Evolutionary conservation across 306 rosid genomes (phyloP).

Genomic region (Dicorynia guianensis): DNA sequence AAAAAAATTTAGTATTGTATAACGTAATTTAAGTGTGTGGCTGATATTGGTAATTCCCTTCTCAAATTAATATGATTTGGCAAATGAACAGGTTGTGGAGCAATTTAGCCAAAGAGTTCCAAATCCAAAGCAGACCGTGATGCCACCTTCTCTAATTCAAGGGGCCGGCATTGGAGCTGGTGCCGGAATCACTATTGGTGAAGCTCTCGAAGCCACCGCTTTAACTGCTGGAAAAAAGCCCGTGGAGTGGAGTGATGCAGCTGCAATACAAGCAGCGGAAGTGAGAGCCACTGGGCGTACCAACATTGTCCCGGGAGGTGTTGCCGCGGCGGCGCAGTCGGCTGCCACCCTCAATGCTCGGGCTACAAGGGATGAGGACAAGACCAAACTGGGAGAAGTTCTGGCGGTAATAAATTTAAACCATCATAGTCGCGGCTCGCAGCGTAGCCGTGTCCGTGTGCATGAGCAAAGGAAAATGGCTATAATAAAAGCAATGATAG

Average conservation of each 20-base stretch:
- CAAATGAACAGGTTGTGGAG: slow-evolving; percentile 53
- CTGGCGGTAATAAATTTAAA: slow-evolving; percentile 43
- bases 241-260: slow-evolving; percentile 70
- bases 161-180: slow-evolving; percentile 17
- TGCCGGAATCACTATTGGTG: slow-evolving; percentile 67
- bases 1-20: no score
- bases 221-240: slow-evolving; percentile 61
- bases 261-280: slow-evolving; percentile 83
- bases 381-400: slow-evolving; percentile 71
- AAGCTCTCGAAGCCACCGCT: slow-evolving; percentile 76
- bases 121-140: neutral
- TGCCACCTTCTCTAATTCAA: slow-evolving; percentile 34
- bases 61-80: no score
- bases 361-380: slow-evolving; percentile 48
- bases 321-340: slow-evolving; percentile 77
- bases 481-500: neutral
- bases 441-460: neutral
- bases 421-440: no score
- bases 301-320: slow-evolving; percentile 67
- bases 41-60: no score
- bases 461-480: neutral
- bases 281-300: slow-evolving; percentile 73
- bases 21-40: no score
- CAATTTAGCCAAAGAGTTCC: slow-evolving; percentile 47
- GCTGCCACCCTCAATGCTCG: slow-evolving; percentile 73